phyloP scores from a whole-genome alignment of 108 stramenopile genomes.

The Epithemia pelagica region DNA sequence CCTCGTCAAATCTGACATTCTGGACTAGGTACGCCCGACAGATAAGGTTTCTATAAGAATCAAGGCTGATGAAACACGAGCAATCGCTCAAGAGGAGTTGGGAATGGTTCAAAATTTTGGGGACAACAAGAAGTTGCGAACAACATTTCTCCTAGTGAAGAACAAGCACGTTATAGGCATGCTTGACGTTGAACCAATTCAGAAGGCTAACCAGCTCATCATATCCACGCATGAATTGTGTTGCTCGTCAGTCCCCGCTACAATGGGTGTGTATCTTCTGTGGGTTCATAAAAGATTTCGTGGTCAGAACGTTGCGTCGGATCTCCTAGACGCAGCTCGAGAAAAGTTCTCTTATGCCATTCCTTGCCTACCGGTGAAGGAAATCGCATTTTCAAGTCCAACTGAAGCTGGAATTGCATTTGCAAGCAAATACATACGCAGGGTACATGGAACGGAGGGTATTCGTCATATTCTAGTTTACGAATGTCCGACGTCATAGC shows the following conservation, averaged over 20 bases:
- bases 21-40: constrained; percentile 35
- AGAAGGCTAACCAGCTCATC: constrained; percentile 42
- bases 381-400: constrained; percentile 80
- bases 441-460: background rate
- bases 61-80: constrained; percentile 39
- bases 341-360: constrained; percentile 59
- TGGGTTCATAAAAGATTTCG: constrained; percentile 63
- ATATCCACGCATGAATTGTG: background rate
- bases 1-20: too few species aligned
- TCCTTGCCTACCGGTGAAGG: constrained; percentile 25
- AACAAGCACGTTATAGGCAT: constrained; percentile 61
- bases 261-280: constrained; percentile 64
- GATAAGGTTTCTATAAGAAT: constrained; percentile 28
- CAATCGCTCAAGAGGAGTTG: constrained; percentile 52
- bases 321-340: constrained; percentile 40
- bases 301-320: constrained; percentile 14
- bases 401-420: constrained; percentile 61
- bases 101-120: constrained; percentile 31
- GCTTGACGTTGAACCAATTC: constrained; percentile 37
- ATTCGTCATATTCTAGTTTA: constrained; percentile 16
- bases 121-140: background rate
- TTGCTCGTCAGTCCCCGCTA: constrained; percentile 31
- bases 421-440: constrained; percentile 36
- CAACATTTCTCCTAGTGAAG: constrained; percentile 44
- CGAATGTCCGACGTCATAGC: too few species aligned